Percentiles rank a stretch among this genome's conserved stretches.
Conservation (phyloP, 192 early-diverging fungal genomes). For the Umbelopsis ramanniana region DNA sequence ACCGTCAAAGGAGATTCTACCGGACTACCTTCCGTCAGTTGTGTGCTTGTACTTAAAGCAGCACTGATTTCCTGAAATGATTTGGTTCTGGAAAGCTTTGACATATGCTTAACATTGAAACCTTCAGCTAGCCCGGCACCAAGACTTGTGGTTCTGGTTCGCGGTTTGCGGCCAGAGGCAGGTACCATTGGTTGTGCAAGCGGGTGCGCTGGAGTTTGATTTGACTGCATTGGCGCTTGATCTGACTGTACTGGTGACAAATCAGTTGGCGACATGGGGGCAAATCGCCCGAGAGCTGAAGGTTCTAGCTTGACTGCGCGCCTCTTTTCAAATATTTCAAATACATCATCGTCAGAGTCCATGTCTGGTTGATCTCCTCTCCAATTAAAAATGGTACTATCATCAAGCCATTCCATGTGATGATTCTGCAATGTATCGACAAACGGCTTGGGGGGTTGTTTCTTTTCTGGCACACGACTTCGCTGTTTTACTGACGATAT, state of each 20-base stretch:
- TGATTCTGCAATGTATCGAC: neutral
- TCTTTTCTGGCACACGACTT: neutral
- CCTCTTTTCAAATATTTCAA: conserved; percentile 10
- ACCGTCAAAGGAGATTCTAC: neutral
- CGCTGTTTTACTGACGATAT: neutral
- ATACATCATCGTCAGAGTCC: conserved; percentile 16
- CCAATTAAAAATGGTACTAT: conserved; percentile 6
- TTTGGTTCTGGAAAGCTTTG: neutral
- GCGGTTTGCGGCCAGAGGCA: neutral
- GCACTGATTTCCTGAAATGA: conserved; percentile 11
- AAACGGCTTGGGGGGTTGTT: neutral
- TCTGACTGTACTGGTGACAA: too few relatives aligned
- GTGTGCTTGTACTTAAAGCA: neutral
- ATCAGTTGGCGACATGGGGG: neutral
- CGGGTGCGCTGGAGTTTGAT: neutral
- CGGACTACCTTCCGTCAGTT: neutral
- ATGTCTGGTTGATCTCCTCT: conserved; percentile 16
- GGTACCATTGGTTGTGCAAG: neutral
- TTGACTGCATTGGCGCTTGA: neutral
- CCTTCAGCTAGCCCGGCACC: conserved; percentile 16
- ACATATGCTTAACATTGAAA: conserved; percentile 11
- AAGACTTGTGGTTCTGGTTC: conserved; percentile 20
- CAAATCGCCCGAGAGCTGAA: neutral
- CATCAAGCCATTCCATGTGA: conserved; percentile 8
- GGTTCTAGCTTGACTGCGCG: neutral